Conservation (phyloP, 805 yeast genomes). For the Candida broadrunensis region DNA sequence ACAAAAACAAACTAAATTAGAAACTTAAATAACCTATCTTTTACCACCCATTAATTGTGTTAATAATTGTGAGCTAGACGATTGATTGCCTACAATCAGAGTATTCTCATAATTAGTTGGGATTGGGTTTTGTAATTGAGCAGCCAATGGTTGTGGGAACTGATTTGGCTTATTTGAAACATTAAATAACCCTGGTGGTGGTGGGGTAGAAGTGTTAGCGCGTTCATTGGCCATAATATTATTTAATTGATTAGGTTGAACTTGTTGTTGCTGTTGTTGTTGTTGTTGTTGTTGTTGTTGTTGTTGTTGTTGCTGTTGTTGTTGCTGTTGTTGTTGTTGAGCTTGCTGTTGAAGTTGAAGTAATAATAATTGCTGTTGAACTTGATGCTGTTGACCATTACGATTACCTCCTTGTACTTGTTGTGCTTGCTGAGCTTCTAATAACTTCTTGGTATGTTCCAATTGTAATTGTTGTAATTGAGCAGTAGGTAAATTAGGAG, state of each 20-base stretch:
- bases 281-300: conserved; percentile 32
- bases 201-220: conserved; percentile 51
- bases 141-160: conserved; percentile 1
- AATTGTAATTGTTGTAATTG: conserved; percentile 31
- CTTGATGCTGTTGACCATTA: conserved; percentile 12
- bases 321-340: conserved; percentile 32
- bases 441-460: conserved; percentile 20
- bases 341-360: conserved; percentile 31
- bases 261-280: conserved; percentile 10
- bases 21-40: conserved; percentile 30
- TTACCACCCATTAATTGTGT: conserved; percentile 85
- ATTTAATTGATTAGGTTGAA: conserved; percentile 8
- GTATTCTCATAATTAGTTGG: conserved; percentile 8
- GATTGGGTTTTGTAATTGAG: conserved; percentile 9
- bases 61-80: conserved; percentile 74
- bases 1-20: no score
- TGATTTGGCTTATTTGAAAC: conserved; percentile 7
- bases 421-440: conserved; percentile 10
- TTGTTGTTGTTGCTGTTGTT: conserved; percentile 13
- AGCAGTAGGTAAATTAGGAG: conserved; percentile 12
- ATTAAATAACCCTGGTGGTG: conserved; percentile 69
- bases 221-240: conserved; percentile 31
- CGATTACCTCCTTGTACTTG: conserved; percentile 12
- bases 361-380: conserved; percentile 22
- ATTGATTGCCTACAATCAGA: conserved; percentile 20